phyloP scores from a whole-genome alignment of 805 yeast genomes.

The Wickerhamiella allomyrinae region DNA sequence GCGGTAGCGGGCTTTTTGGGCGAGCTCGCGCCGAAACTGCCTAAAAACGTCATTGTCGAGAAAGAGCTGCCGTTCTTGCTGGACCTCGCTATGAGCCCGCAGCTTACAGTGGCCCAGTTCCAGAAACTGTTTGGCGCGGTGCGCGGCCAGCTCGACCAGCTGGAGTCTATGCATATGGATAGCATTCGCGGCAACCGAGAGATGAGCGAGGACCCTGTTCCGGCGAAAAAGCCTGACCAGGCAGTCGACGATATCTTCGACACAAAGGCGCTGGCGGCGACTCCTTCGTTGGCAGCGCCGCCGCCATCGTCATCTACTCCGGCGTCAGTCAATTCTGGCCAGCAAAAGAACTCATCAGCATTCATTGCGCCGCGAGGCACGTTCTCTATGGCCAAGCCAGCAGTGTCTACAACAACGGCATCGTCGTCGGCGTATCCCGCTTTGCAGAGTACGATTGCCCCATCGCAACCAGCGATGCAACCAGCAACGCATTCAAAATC shows the following conservation, averaged over 20 bases:
- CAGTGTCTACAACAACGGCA: no score
- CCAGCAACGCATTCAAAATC: no score
- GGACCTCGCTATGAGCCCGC: constrained; percentile 34
- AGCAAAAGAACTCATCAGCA: no score
- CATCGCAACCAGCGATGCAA: no score
- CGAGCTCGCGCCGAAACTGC: constrained; percentile 25
- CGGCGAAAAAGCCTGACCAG: no score
- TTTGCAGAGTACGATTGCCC: no score
- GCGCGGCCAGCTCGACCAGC: constrained; percentile 28
- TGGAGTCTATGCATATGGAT: constrained; percentile 31
- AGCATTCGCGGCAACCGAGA: constrained; percentile 9
- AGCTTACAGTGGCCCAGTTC: constrained; percentile 32
- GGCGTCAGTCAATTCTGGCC: no score
- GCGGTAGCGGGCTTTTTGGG: constrained; percentile 34
- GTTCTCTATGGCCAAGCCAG: neutral
- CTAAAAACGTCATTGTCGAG: constrained; percentile 38
- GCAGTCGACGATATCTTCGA: no score
- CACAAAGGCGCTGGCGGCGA: no score
- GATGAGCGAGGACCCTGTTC: neutral
- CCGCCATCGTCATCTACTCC: no score
- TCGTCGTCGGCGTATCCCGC: no score
- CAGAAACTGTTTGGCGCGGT: constrained; percentile 27
- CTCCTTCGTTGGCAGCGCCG: no score
- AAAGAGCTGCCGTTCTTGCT: constrained; percentile 41
- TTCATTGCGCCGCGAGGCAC: neutral